Conservation (phyloP, 345 rosid genomes). For the Eucalyptus victrix region DNA sequence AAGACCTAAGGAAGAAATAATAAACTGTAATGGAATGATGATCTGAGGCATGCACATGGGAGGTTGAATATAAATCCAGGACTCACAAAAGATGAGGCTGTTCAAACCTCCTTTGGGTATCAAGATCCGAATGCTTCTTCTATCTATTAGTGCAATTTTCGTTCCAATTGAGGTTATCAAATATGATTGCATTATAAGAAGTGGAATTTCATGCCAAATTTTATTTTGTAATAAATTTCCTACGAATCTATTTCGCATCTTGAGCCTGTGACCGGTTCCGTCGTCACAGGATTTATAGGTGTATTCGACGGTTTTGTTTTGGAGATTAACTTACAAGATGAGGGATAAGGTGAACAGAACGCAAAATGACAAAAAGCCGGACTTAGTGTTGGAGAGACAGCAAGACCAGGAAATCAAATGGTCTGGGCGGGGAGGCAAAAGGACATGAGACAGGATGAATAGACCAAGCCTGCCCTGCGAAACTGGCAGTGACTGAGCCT, state of each 20-base stretch:
- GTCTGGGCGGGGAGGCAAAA: not conserved
- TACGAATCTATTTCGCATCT: not conserved
- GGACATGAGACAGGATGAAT: not conserved
- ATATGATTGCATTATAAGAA: not conserved
- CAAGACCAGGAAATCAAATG: not conserved
- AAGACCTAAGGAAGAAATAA: not conserved
- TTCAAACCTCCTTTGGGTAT: not conserved
- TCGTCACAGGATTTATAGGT: not conserved
- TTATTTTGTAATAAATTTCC: not conserved
- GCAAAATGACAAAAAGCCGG: not conserved
- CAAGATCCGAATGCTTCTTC: not conserved
- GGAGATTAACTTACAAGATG: not conserved
- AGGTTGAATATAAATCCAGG: not conserved
- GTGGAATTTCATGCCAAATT: not conserved
- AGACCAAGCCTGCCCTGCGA: not conserved
- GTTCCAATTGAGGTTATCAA: not conserved
- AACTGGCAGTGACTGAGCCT: not conserved
- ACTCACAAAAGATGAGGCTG: not conserved
- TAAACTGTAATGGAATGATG: accelerated
- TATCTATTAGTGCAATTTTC: not conserved
- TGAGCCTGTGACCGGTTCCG: not conserved
- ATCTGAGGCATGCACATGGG: not conserved
- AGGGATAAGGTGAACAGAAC: not conserved
- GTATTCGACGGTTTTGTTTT: not conserved
- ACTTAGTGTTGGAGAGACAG: not conserved